phyloP scores from a whole-genome alignment of 176 grass and related monocot species.

The Ampelocalamus luodianensis region DNA sequence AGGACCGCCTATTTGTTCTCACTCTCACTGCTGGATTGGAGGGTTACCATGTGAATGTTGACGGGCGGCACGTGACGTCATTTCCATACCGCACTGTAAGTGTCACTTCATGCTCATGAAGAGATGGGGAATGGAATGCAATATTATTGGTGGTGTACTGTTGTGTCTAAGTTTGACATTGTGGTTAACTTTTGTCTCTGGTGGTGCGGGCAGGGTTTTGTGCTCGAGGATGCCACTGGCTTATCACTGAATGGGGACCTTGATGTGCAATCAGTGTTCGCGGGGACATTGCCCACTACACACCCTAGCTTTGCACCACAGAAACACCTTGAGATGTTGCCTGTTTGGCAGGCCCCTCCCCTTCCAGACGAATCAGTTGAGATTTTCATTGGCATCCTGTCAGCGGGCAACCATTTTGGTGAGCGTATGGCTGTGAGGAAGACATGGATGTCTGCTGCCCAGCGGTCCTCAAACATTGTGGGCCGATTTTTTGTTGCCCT shows the following conservation, averaged over 20 bases:
- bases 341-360: constrained; percentile 72
- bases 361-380: constrained; percentile 68
- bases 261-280: constrained; percentile 83
- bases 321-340: constrained; percentile 80
- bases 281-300: constrained; percentile 75
- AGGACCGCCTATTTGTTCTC: constrained; percentile 87
- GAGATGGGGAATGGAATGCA: not conserved
- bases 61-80: constrained; percentile 83
- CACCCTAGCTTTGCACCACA: constrained; percentile 86
- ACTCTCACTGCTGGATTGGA: constrained; percentile 91
- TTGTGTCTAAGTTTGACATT: not conserved
- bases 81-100: constrained; percentile 93
- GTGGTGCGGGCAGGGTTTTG: constrained; percentile 75
- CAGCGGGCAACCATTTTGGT: constrained; percentile 94
- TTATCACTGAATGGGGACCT: constrained; percentile 91
- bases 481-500: constrained; percentile 95
- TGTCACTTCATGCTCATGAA: constrained; percentile 5
- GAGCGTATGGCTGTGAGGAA: constrained; percentile 97
- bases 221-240: constrained; percentile 93
- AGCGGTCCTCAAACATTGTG: constrained; percentile 65
- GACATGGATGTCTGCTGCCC: constrained; percentile 88
- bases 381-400: constrained; percentile 94
- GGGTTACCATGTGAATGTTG: constrained; percentile 93
- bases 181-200: constrained; percentile 37
- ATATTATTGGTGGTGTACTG: not conserved